A percentile compares a stretch with the other conserved stretches of the same genome.
phyloP scores from a whole-genome alignment of 805 yeast species.

The Zygosaccharomyces rouxii region DNA sequence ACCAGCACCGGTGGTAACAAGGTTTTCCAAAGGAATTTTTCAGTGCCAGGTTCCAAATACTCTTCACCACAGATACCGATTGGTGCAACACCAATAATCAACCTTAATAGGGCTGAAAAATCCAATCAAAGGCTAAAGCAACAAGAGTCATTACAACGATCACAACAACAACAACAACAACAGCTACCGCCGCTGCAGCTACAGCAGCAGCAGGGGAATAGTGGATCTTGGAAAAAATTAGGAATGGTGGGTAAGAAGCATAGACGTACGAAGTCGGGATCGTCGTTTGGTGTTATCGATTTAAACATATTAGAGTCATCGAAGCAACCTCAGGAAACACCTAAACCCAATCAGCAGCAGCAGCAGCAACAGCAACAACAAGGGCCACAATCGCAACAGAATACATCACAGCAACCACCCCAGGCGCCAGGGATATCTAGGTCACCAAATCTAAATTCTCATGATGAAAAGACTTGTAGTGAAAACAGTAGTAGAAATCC shows the following conservation, averaged over 20 bases:
- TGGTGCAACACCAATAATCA: conserved; percentile 24
- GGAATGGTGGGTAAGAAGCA: conserved; percentile 21
- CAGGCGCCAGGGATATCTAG: conserved; percentile 1
- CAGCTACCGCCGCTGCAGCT: no score
- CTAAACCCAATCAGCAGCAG: conserved; percentile 2
- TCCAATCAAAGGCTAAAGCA: not conserved
- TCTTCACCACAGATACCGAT: conserved; percentile 11
- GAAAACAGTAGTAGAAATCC: conserved; percentile 29
- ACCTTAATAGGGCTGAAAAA: conserved; percentile 13
- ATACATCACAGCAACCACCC: not conserved
- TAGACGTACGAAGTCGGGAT: conserved; percentile 27
- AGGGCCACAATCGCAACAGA: not conserved
- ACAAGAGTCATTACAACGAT: not conserved
- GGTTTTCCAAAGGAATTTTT: conserved; percentile 17
- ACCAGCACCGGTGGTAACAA: not conserved
- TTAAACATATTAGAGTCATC: conserved; percentile 25
- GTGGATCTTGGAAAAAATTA: not conserved
- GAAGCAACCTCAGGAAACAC: conserved; percentile 8
- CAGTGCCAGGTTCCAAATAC: conserved; percentile 20
- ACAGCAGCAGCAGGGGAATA: not conserved
- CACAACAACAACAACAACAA: not conserved
- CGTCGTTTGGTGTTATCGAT: conserved; percentile 32
- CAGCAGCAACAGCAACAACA: conserved; percentile 1
- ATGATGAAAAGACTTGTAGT: conserved; percentile 31
- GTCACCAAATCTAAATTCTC: conserved; percentile 7